Conservation (phyloP, 2,329 filamentous ascomycete genomes). For the Lecanicillium sp. region DNA sequence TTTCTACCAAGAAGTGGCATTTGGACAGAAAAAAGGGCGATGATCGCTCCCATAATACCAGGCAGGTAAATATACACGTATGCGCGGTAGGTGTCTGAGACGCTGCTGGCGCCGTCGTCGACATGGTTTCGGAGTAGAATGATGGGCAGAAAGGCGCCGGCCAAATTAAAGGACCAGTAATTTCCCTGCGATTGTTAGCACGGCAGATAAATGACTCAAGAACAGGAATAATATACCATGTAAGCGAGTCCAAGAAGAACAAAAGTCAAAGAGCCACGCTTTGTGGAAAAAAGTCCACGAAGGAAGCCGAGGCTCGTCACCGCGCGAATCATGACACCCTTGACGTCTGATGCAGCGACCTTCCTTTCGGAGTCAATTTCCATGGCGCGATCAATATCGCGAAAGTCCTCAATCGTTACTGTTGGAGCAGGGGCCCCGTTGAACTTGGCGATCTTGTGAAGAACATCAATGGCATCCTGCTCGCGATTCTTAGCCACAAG, state of each 20-base stretch:
- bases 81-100: slow-evolving; percentile 34
- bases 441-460: slow-evolving; percentile 46
- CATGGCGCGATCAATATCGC: not conserved
- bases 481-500: slow-evolving; percentile 47
- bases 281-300: slow-evolving; percentile 1
- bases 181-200: slow-evolving; percentile 6
- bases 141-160: slow-evolving; percentile 27
- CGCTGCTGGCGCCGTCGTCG: slow-evolving; percentile 23
- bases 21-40: slow-evolving; percentile 16
- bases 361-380: not conserved
- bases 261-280: not conserved
- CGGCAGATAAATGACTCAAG: not conserved
- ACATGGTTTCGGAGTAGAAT: slow-evolving; percentile 37
- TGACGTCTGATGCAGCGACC: not conserved
- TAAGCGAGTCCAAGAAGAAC: slow-evolving; percentile 1
- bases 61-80: slow-evolving; percentile 41
- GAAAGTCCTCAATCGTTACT: slow-evolving; percentile 2
- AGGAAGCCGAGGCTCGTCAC: slow-evolving; percentile 3
- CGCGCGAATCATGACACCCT: not conserved
- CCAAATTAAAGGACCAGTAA: slow-evolving; percentile 14
- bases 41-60: slow-evolving; percentile 34
- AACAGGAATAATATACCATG: too few species aligned
- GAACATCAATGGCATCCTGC: slow-evolving; percentile 41
- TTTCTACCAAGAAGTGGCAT: slow-evolving; percentile 15
- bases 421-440: slow-evolving; percentile 26